Conservation (phyloP, 2,329 filamentous ascomycete species). For the Botrytis squamosa region DNA sequence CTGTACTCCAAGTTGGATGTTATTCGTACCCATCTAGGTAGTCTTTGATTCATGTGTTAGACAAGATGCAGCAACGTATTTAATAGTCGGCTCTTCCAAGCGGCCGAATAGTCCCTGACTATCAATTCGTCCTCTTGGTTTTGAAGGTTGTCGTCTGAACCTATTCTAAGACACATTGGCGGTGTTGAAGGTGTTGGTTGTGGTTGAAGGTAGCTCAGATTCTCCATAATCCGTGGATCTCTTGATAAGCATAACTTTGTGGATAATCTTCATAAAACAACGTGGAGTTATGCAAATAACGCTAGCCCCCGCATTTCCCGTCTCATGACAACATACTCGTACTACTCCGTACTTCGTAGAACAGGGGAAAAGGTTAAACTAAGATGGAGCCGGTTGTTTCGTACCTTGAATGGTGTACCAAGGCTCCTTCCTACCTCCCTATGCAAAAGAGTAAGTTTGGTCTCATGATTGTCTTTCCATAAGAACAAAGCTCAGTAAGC, state of each 20-base stretch:
- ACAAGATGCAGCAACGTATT: not conserved
- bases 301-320: conserved; percentile 15
- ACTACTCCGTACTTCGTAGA: not conserved
- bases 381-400: not conserved
- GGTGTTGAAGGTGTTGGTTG: not conserved
- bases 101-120: not conserved
- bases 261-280: not conserved
- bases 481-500: conserved; percentile 2
- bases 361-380: not conserved
- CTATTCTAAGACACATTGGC: not conserved
- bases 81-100: not conserved
- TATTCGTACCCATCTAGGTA: not conserved
- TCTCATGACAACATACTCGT: conserved; percentile 7
- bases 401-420: not conserved
- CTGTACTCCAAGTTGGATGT: not conserved
- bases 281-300: not conserved
- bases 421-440: not conserved
- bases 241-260: not conserved
- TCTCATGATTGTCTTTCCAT: not conserved
- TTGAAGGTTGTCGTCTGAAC: conserved; percentile 6
- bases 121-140: not conserved
- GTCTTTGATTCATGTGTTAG: not conserved
- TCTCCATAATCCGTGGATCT: too few species aligned
- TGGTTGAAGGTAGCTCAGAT: not conserved
- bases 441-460: not conserved